A percentile compares a stretch with the other conserved stretches of the same genome.
Conservation (phyloP, 495 filamentous ascomycete species). For the Aspergillus incahuasiensis region DNA sequence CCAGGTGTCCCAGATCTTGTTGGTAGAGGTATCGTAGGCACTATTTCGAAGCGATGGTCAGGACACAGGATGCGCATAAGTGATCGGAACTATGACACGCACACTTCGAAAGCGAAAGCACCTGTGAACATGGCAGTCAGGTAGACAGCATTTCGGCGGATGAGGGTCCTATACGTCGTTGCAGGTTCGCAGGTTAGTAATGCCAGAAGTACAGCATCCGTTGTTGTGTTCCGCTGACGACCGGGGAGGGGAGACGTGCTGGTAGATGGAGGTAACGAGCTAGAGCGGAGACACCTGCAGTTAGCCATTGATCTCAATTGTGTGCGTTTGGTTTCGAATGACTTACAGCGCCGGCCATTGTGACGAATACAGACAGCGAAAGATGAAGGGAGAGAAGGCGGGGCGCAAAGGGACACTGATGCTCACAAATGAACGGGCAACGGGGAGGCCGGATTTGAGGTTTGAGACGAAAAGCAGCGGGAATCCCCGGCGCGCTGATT, state of each 20-base stretch:
- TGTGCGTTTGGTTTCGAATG: neutral
- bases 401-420: slow-evolving; percentile 25
- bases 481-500: slow-evolving; percentile 46
- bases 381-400: slow-evolving; percentile 12
- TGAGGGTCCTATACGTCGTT: slow-evolving; percentile 58
- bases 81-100: slow-evolving; percentile 31
- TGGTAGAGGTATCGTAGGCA: slow-evolving; percentile 67
- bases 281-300: slow-evolving; percentile 28
- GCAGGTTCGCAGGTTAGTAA: slow-evolving; percentile 18
- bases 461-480: slow-evolving; percentile 34
- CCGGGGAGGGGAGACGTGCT: slow-evolving; percentile 56
- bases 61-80: neutral
- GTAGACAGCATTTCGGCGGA: slow-evolving; percentile 82
- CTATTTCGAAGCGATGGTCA: slow-evolving; percentile 44
- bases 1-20: slow-evolving; percentile 80
- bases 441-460: slow-evolving; percentile 13
- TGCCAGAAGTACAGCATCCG: neutral
- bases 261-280: slow-evolving; percentile 67
- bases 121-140: slow-evolving; percentile 77
- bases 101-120: slow-evolving; percentile 95
- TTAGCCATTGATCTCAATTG: slow-evolving; percentile 30
- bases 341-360: slow-evolving; percentile 52
- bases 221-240: slow-evolving; percentile 9
- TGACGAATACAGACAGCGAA: slow-evolving; percentile 25
- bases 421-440: slow-evolving; percentile 16